Percentiles rank a stretch among this genome's conserved stretches.
Evolutionary conservation across 257 asterid species (phyloP).

Genomic region (Petunia axillaris): DNA sequence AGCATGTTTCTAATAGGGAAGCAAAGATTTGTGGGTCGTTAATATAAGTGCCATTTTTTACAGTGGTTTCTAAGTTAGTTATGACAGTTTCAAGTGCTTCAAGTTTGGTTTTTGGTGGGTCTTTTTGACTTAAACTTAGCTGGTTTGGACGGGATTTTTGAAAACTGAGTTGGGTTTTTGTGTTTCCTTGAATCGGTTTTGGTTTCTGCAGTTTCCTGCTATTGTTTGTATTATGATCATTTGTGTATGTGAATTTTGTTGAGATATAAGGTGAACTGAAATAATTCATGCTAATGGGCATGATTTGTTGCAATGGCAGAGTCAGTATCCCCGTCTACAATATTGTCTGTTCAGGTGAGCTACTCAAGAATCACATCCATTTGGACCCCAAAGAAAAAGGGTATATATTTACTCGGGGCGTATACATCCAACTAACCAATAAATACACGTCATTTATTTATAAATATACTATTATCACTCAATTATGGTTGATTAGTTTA

Average conservation of each 20-base stretch:
- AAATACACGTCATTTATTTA: too few species aligned
- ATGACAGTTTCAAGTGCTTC: constrained; percentile 74
- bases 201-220: constrained; percentile 21
- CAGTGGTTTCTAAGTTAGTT: constrained; percentile 49
- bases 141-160: constrained; percentile 65
- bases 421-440: too few species aligned
- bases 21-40: constrained; percentile 74
- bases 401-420: too few species aligned
- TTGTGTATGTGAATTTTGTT: background rate
- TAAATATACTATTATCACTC: too few species aligned
- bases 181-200: constrained; percentile 26
- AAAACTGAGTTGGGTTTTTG: constrained; percentile 39
- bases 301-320: constrained; percentile 1
- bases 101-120: constrained; percentile 48
- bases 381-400: background rate
- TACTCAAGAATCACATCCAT: background rate
- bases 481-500: too few species aligned
- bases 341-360: background rate
- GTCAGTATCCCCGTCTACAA: background rate
- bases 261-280: background rate
- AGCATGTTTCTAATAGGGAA: constrained; percentile 77
- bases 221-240: constrained; percentile 34
- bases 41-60: constrained; percentile 53
- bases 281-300: background rate
- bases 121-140: constrained; percentile 39